These are phyloP conservation scores for Warburgia ugandensis DNA, from an alignment of 164 flowering plant genomes.

Conservation along the genomic window DNA sequence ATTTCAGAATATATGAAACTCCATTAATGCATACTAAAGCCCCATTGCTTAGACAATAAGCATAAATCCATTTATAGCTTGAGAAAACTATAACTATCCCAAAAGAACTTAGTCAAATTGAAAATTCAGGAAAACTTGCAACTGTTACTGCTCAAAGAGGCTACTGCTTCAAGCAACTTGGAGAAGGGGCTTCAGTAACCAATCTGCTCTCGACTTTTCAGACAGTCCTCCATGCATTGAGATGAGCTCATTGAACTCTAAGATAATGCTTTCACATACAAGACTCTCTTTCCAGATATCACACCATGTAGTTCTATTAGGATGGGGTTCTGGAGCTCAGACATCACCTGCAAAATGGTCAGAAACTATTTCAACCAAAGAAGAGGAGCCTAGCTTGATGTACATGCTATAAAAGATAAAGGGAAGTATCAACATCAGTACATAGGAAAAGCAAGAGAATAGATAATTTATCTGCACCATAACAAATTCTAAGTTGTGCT, in stretches of 20 bases:
- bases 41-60: too few relatives aligned
- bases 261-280: slow-evolving; percentile 53
- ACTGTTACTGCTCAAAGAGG: background rate
- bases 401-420: too few relatives aligned
- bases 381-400: background rate
- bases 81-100: background rate
- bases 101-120: background rate
- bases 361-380: background rate
- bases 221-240: slow-evolving; percentile 75
- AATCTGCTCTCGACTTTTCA: slow-evolving; percentile 65
- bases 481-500: slow-evolving; percentile 71
- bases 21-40: background rate
- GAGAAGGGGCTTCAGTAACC: slow-evolving; percentile 45
- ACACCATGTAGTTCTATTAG: slow-evolving; percentile 32
- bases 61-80: background rate
- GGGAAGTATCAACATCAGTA: too few relatives aligned
- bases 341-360: slow-evolving; percentile 38
- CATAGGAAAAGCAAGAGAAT: background rate
- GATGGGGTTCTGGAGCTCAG: slow-evolving; percentile 68
- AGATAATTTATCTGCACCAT: slow-evolving; percentile 60
- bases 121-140: background rate
- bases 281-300: slow-evolving; percentile 50
- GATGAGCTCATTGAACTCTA: slow-evolving; percentile 74
- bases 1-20: background rate
- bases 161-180: slow-evolving; percentile 25